These are phyloP conservation scores for Lactifluus echinatus DNA, from an alignment of 768 basidiomycete species.

Conservation along the genomic window DNA sequence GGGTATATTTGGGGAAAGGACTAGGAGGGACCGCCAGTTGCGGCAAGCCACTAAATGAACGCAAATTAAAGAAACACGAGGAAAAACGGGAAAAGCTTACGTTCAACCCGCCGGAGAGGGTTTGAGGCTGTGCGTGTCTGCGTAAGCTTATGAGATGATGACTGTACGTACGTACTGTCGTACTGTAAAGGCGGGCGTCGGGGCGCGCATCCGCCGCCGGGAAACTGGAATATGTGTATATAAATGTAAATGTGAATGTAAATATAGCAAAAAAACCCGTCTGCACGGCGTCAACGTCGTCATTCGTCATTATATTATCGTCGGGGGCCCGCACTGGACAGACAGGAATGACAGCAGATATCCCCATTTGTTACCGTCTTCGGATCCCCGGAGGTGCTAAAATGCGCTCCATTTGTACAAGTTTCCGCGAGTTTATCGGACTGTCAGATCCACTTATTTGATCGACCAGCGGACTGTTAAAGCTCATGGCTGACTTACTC, in stretches of 20 bases:
- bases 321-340: not conserved
- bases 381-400: conserved; percentile 1
- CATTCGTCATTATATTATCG: not conserved
- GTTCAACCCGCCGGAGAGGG: too few species aligned
- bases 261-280: too few species aligned
- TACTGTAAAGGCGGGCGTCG: too few species aligned
- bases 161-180: too few species aligned
- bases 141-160: too few species aligned
- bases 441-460: conserved; percentile 5
- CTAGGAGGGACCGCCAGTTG: too few species aligned
- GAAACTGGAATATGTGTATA: too few species aligned
- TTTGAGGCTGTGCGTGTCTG: too few species aligned
- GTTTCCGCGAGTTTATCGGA: conserved; percentile 7
- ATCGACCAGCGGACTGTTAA: not conserved
- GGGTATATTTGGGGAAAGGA: not conserved
- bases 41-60: not conserved
- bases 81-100: too few species aligned
- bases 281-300: conserved; percentile 2
- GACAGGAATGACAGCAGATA: not conserved
- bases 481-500: not conserved
- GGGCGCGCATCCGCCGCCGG: too few species aligned
- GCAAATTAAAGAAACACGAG: not conserved
- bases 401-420: conserved; percentile 3
- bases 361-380: conserved; percentile 11
- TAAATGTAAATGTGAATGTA: too few species aligned